Base-by-base conservation (phyloP, 805 yeast genomes). In the Candida fluviatilis region DNA sequence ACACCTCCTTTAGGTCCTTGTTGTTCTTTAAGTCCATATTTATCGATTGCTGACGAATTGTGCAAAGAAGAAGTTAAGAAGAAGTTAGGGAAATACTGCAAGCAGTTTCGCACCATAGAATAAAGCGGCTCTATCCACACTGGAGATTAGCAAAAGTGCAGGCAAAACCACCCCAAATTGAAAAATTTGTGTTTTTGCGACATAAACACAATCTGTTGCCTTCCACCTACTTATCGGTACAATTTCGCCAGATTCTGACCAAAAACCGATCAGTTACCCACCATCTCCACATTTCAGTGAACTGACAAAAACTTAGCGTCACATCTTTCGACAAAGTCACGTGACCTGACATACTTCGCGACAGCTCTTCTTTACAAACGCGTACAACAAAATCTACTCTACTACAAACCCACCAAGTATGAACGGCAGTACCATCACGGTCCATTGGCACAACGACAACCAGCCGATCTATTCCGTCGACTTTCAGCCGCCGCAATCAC, bases 401-500 rank as follows among this genome's bases (percentile, higher is more conserved):
- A 7, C 11, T 11, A 23, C 25, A 23, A 23, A 8, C 11, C 10
- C 25, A 23, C 25, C 25, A 25, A 28, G n/a, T 13, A 65, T 68
- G 72, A 58, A 66, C 42, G 57, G 68, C 4, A 43, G 58, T 23
- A 76, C 81, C 2, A 61, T 80, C 23, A 71, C 83, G 1, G 73
- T 81, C 12, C 84, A 80, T 52, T 81, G 88, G 88, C 88, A 81
- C 51, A 82, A 84, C 41, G 83, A 80, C 40, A 80, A 77, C 30
- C 80, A 78, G 50, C 91, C 95, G 0, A 81, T 85, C 2, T 85
- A 84, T 52, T 72, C 82, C 14, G 71, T 80, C 2, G 75, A 76
- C 42, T 78, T 81, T 54, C 90, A 84, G 53, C 80, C 80, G 1
- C 33, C 10, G 11, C 12, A 5, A 12, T 28, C 30, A 8, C 48